A percentile compares a stretch with the other conserved stretches of the same genome.
These are phyloP conservation scores for Omphalotus olearius DNA, from an alignment of 1,284 basidiomycete genomes.

Conservation along the genomic window DNA sequence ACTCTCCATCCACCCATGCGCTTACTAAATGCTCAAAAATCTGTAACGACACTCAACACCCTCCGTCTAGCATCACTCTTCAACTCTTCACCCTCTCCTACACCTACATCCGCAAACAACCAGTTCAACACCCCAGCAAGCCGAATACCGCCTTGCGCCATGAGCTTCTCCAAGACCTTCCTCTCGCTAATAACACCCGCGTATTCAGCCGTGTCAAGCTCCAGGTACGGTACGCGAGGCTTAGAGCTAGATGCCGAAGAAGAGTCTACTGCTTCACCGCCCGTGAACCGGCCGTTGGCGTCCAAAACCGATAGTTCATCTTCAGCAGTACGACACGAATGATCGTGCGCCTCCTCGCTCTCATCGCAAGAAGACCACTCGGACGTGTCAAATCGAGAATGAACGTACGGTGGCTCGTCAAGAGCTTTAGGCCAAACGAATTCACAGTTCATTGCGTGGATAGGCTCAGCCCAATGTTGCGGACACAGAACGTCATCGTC, in stretches of 20 bases:
- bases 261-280: slow-evolving; percentile 8
- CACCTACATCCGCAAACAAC: slow-evolving; percentile 47
- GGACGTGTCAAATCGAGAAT: slow-evolving; percentile 2
- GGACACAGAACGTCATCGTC: slow-evolving; percentile 75
- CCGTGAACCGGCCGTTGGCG: slow-evolving; percentile 9
- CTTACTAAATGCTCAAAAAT: background rate
- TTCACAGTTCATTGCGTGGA: slow-evolving; percentile 77
- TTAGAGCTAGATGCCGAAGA: slow-evolving; percentile 2
- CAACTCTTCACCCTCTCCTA: background rate
- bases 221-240: slow-evolving; percentile 39
- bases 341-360: slow-evolving; percentile 14
- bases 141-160: slow-evolving; percentile 79
- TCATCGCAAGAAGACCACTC: no score
- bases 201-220: slow-evolving; percentile 86
- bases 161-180: slow-evolving; percentile 75
- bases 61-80: background rate
- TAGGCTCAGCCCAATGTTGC: slow-evolving; percentile 65
- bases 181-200: slow-evolving; percentile 60
- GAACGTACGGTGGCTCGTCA: slow-evolving; percentile 40
- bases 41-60: background rate
- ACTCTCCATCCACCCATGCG: no score
- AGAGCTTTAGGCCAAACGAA: slow-evolving; percentile 73
- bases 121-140: slow-evolving; percentile 80
- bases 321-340: slow-evolving; percentile 7
- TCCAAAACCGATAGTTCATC: background rate